Conservation (phyloP, 352 stramenopile species). For the Phytophthora ramorum region DNA sequence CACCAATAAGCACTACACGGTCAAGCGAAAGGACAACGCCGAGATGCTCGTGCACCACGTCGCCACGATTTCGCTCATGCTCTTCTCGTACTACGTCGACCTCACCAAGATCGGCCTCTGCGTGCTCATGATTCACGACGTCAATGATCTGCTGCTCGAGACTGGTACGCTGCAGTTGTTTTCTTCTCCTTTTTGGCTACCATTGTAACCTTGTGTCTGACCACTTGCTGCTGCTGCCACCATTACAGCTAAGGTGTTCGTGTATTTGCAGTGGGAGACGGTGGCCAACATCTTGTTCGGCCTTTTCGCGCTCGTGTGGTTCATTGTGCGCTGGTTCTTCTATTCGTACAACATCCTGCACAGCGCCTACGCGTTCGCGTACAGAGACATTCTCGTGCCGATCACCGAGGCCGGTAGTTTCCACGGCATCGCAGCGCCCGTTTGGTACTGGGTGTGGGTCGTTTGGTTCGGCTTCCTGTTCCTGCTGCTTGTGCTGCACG, state of each 20-base stretch:
- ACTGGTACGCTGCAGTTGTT: conserved; percentile 23
- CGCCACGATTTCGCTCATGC: conserved; percentile 78
- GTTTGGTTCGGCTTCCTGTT: conserved; percentile 62
- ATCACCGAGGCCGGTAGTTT: conserved; percentile 54
- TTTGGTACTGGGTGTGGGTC: conserved; percentile 68
- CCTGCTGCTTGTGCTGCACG: conserved; percentile 71
- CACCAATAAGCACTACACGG: conserved; percentile 81
- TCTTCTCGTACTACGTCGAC: conserved; percentile 79
- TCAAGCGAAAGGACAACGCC: conserved; percentile 85
- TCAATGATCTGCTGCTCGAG: conserved; percentile 78
- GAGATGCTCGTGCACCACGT: conserved; percentile 87
- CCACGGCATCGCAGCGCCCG: conserved; percentile 40
- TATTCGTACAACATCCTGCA: conserved; percentile 82
- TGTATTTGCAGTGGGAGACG: conserved; percentile 76
- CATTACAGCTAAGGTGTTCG: conserved; percentile 74
- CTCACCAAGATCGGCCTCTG: conserved; percentile 75
- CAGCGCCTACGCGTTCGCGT: conserved; percentile 60
- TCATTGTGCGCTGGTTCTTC: conserved; percentile 73
- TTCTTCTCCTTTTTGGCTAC: conserved; percentile 8
- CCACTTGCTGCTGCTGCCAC: conserved; percentile 2
- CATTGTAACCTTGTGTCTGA: no score
- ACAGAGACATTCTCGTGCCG: conserved; percentile 55
- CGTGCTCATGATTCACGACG: conserved; percentile 86
- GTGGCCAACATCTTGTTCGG: conserved; percentile 76
- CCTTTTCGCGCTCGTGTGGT: conserved; percentile 76